Evolutionary conservation across 257 asterid genomes (phyloP).

Genomic region (Forsythia viridissima): DNA sequence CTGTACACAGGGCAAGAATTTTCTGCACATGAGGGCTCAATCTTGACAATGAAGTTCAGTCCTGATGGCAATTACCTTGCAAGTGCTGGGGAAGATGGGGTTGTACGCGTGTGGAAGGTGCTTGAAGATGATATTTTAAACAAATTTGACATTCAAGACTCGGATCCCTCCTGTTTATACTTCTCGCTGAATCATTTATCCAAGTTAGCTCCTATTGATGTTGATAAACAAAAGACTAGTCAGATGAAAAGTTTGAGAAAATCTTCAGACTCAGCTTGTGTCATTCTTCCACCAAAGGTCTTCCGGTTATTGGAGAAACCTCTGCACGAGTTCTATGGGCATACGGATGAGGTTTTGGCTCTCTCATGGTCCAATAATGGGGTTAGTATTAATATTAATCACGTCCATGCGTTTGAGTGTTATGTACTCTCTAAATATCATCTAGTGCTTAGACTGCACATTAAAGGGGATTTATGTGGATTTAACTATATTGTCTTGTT

Average conservation of each 20-base stretch:
- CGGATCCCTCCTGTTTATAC: slow-evolving; percentile 67
- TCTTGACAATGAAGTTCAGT: slow-evolving; percentile 87
- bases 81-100: slow-evolving; percentile 91
- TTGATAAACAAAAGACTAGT: slow-evolving; percentile 40
- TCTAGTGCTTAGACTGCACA: neutral
- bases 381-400: slow-evolving; percentile 50
- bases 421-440: neutral
- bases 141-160: slow-evolving; percentile 41
- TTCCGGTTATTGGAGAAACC: slow-evolving; percentile 83
- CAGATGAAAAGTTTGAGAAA: slow-evolving; percentile 44
- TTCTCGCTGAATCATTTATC: slow-evolving; percentile 58
- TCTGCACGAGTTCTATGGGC: slow-evolving; percentile 81
- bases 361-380: slow-evolving; percentile 88
- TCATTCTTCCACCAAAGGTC: slow-evolving; percentile 72
- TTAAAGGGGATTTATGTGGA: slow-evolving; percentile 11
- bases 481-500: neutral
- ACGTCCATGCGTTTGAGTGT: neutral
- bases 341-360: slow-evolving; percentile 73
- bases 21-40: slow-evolving; percentile 83
- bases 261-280: slow-evolving; percentile 73
- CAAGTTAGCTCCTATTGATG: slow-evolving; percentile 52
- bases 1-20: slow-evolving; percentile 76
- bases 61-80: slow-evolving; percentile 82
- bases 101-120: slow-evolving; percentile 89
- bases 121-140: slow-evolving; percentile 57